A percentile compares a stretch with the other conserved stretches of the same genome.
These are phyloP conservation scores for Magnolia kwangsiensis DNA, from an alignment of 164 flowering plant genomes.

Conservation along the genomic window DNA sequence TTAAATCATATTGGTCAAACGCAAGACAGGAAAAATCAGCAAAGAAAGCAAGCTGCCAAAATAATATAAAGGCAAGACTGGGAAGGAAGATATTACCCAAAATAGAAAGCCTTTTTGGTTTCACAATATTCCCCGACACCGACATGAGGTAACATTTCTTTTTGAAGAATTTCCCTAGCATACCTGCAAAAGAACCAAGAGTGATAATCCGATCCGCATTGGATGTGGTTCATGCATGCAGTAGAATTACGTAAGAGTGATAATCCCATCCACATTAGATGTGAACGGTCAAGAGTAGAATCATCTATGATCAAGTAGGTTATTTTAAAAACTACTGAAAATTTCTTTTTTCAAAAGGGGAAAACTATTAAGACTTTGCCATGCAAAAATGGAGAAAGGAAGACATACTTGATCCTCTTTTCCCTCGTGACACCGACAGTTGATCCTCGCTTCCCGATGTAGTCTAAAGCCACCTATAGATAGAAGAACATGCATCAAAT, in stretches of 20 bases:
- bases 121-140: slow-evolving; percentile 94
- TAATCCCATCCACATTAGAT: too few species aligned
- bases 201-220: background rate
- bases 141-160: slow-evolving; percentile 99
- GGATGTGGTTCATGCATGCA: too few species aligned
- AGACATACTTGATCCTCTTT: slow-evolving; percentile 84
- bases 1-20: too few species aligned
- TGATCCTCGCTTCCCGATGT: slow-evolving; percentile 95
- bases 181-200: slow-evolving; percentile 40
- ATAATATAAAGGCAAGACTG: background rate
- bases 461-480: slow-evolving; percentile 86
- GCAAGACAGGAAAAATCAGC: background rate
- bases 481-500: background rate
- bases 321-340: background rate
- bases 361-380: too few species aligned
- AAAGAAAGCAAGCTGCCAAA: slow-evolving; percentile 5
- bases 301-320: background rate
- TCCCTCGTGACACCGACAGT: slow-evolving; percentile 96
- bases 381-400: slow-evolving; percentile 10
- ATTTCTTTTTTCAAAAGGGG: too few species aligned
- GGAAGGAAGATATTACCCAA: slow-evolving; percentile 51
- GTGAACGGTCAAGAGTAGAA: background rate
- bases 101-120: slow-evolving; percentile 96
- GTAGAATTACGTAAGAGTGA: too few species aligned
- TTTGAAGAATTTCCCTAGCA: slow-evolving; percentile 95